These are phyloP conservation scores for Claviceps sp. DNA, from an alignment of 2,329 filamentous ascomycete species.

Conservation along the genomic window DNA sequence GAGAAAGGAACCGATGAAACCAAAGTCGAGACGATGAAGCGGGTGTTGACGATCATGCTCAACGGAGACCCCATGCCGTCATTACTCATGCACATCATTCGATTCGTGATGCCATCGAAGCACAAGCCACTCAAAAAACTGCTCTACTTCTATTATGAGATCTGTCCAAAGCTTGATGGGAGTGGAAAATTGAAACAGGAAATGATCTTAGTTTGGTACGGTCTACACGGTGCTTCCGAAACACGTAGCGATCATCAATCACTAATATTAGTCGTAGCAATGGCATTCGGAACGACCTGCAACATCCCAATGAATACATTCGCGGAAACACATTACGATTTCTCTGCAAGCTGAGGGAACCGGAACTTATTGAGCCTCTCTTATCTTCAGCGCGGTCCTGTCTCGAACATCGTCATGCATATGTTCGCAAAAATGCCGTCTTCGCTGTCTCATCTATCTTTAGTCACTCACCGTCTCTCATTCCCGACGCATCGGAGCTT, in stretches of 20 bases:
- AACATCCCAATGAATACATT: conserved; percentile 97
- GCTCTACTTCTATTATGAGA: conserved; percentile 98
- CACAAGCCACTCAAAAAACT: conserved; percentile 95
- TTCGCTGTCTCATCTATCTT: conserved; percentile 90
- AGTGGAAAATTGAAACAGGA: conserved; percentile 96
- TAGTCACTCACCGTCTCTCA: conserved; percentile 78
- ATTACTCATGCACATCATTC: conserved; percentile 98
- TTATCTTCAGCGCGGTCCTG: conserved; percentile 85
- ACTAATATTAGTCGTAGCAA: conserved; percentile 47
- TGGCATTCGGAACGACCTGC: conserved; percentile 92
- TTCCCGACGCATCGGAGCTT: conserved; percentile 89
- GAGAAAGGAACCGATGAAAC: conserved; percentile 89
- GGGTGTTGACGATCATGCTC: conserved; percentile 91
- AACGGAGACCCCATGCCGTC: conserved; percentile 94
- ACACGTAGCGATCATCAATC: not conserved
- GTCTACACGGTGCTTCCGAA: not conserved
- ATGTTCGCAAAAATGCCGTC: conserved; percentile 96
- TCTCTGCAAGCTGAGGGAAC: conserved; percentile 87
- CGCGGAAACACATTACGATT: conserved; percentile 96
- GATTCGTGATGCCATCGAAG: conserved; percentile 98
- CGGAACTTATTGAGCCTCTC: conserved; percentile 90
- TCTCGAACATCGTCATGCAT: conserved; percentile 90
- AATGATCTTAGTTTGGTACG: conserved; percentile 95
- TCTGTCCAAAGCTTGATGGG: conserved; percentile 89
- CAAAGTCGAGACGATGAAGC: conserved; percentile 93